A percentile compares a stretch with the other conserved stretches of the same genome.
Conservation (phyloP, 306 rosid genomes). For the Glycine latifolia region DNA sequence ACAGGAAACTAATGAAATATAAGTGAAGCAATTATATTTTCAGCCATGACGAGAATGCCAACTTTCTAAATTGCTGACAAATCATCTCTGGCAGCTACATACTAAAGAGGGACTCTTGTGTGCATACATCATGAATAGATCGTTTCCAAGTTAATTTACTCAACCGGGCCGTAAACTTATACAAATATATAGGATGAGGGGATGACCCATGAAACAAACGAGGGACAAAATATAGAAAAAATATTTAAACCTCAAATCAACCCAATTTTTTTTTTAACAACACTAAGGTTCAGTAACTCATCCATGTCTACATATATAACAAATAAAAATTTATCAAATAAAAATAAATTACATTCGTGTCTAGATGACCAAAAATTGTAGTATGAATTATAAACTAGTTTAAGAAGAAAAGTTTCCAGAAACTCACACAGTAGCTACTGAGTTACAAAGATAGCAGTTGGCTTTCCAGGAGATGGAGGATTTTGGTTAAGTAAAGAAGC, state of each 20-base stretch:
- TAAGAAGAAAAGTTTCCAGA: constrained; percentile 16
- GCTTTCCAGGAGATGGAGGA: constrained; percentile 92
- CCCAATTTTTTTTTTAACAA: neutral
- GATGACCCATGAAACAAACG: constrained; percentile 15
- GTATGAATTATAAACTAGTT: neutral
- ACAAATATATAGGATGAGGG: neutral
- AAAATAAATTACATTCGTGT: too few relatives aligned
- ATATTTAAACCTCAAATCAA: neutral
- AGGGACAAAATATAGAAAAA: neutral
- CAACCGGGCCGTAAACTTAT: too few relatives aligned
- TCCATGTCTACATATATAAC: neutral
- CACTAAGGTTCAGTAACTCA: constrained; percentile 17
- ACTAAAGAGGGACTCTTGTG: neutral
- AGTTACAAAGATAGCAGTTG: constrained; percentile 81
- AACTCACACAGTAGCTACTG: constrained; percentile 49
- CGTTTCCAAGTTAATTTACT: neutral
- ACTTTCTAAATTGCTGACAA: neutral
- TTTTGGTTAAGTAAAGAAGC: constrained; percentile 66
- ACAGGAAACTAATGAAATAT: neutral
- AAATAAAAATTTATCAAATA: too few relatives aligned
- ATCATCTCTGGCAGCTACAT: neutral
- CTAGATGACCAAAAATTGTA: constrained; percentile 4
- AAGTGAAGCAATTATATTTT: constrained; percentile 1
- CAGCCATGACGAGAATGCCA: neutral
- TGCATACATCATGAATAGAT: neutral